phyloP scores from a whole-genome alignment of 768 basidiomycete species.

The Peribolospora baueri region DNA sequence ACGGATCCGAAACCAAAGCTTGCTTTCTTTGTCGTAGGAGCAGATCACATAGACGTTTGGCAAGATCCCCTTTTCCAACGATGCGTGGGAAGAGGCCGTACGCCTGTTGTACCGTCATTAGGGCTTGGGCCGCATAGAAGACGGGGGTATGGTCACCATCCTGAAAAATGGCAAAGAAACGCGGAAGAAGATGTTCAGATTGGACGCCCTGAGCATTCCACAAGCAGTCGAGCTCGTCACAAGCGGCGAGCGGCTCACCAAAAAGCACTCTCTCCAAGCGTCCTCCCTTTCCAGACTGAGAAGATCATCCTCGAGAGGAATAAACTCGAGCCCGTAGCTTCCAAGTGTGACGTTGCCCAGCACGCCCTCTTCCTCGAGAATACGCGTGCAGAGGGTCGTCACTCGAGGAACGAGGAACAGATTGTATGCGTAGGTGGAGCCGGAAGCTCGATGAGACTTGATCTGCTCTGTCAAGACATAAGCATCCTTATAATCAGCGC shows the following conservation, averaged over 20 bases:
- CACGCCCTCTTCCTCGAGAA: slow-evolving; percentile 91
- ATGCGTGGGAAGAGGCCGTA: slow-evolving; percentile 81
- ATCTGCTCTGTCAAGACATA: slow-evolving; percentile 49
- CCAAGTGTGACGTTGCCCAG: slow-evolving; percentile 74
- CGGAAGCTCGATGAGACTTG: slow-evolving; percentile 42
- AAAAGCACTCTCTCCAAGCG: slow-evolving; percentile 55
- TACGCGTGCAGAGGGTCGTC: slow-evolving; percentile 60
- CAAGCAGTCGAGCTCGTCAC: no score
- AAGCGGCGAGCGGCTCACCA: slow-evolving; percentile 31
- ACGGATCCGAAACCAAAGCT: not conserved
- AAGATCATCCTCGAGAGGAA: slow-evolving; percentile 78
- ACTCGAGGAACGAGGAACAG: slow-evolving; percentile 64
- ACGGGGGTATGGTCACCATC: slow-evolving; percentile 79
- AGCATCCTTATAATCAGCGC: not conserved
- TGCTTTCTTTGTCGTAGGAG: slow-evolving; percentile 27
- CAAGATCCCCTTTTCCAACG: slow-evolving; percentile 68
- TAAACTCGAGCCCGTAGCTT: slow-evolving; percentile 75
- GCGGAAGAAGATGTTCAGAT: not conserved
- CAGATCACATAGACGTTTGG: slow-evolving; percentile 5
- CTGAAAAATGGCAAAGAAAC: slow-evolving; percentile 23
- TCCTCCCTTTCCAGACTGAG: slow-evolving; percentile 67
- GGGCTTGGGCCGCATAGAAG: slow-evolving; percentile 67
- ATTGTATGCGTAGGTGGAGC: slow-evolving; percentile 52
- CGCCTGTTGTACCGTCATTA: slow-evolving; percentile 54
- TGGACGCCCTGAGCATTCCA: no score